These are phyloP conservation scores for Penicillium tannophilum DNA, from an alignment of 495 filamentous ascomycete genomes.

Conservation along the genomic window DNA sequence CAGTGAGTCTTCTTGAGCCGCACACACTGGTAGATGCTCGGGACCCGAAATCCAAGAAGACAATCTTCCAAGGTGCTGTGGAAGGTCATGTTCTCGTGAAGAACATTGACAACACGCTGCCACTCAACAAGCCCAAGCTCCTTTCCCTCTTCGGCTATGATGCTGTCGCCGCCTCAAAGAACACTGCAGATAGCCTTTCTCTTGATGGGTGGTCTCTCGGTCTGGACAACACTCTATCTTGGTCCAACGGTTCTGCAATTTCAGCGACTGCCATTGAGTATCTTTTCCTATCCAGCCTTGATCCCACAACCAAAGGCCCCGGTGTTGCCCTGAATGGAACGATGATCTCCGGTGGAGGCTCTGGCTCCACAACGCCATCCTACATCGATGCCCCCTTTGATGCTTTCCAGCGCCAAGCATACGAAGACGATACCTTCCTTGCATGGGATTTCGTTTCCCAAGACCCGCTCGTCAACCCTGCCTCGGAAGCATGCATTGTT, in stretches of 20 bases:
- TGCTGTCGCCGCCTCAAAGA: background rate
- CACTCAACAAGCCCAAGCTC: constrained; percentile 56
- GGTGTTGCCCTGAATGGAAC: constrained; percentile 47
- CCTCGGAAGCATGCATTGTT: constrained; percentile 58
- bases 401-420: constrained; percentile 53
- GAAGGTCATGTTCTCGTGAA: constrained; percentile 74
- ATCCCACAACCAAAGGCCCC: background rate
- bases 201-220: background rate
- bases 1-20: constrained; percentile 63
- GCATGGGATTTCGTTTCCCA: constrained; percentile 40
- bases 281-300: background rate
- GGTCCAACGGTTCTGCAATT: constrained; percentile 27
- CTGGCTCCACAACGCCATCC: constrained; percentile 62
- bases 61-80: constrained; percentile 56
- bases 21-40: constrained; percentile 61
- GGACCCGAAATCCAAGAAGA: constrained; percentile 52
- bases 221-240: background rate
- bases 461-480: constrained; percentile 43
- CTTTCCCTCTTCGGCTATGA: constrained; percentile 74
- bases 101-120: constrained; percentile 65
- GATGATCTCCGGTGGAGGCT: constrained; percentile 63
- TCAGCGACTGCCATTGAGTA: constrained; percentile 66
- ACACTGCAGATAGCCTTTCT: background rate
- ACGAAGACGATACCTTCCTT: constrained; percentile 48
- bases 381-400: constrained; percentile 59